Conservation (phyloP, 495 filamentous ascomycete genomes). For the Tuber brumale region DNA sequence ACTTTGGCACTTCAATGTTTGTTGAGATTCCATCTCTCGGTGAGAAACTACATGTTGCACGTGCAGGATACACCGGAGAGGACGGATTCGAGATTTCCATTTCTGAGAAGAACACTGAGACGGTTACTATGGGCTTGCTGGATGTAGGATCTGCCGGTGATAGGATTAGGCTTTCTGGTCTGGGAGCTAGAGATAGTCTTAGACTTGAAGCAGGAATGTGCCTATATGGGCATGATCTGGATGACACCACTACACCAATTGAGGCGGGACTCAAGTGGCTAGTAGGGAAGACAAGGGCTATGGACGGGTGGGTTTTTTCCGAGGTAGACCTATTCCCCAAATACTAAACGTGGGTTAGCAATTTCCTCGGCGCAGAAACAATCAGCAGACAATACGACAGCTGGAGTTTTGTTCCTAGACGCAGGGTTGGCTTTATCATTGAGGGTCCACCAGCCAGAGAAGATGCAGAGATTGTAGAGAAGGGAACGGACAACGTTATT, state of each 20-base stretch:
- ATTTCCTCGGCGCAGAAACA: slow-evolving; percentile 66
- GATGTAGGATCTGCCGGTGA: slow-evolving; percentile 51
- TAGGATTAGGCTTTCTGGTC: slow-evolving; percentile 68
- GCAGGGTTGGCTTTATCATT: slow-evolving; percentile 74
- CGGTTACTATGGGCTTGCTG: slow-evolving; percentile 58
- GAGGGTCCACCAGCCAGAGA: slow-evolving; percentile 86
- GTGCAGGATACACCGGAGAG: slow-evolving; percentile 93
- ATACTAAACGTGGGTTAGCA: slow-evolving; percentile 28
- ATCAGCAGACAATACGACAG: slow-evolving; percentile 46
- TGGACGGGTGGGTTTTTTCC: slow-evolving; percentile 54
- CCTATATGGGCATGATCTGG: slow-evolving; percentile 93
- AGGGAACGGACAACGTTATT: slow-evolving; percentile 51
- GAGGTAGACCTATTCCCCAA: not conserved
- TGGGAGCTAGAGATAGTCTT: slow-evolving; percentile 86
- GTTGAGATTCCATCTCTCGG: slow-evolving; percentile 42
- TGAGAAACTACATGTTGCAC: slow-evolving; percentile 59
- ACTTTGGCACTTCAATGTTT: slow-evolving; percentile 69
- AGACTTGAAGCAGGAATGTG: slow-evolving; percentile 96
- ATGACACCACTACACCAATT: slow-evolving; percentile 81
- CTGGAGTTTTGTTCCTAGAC: slow-evolving; percentile 54
- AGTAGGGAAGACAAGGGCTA: slow-evolving; percentile 61
- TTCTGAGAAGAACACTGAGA: slow-evolving; percentile 52
- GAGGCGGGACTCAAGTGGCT: slow-evolving; percentile 81
- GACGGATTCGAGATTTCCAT: slow-evolving; percentile 97
- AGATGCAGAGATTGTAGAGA: slow-evolving; percentile 69